Evolutionary conservation across 805 yeast genomes (phyloP), one percentile per base, ranked within the genome.

Genomic region (Lachancea sp.): DNA sequence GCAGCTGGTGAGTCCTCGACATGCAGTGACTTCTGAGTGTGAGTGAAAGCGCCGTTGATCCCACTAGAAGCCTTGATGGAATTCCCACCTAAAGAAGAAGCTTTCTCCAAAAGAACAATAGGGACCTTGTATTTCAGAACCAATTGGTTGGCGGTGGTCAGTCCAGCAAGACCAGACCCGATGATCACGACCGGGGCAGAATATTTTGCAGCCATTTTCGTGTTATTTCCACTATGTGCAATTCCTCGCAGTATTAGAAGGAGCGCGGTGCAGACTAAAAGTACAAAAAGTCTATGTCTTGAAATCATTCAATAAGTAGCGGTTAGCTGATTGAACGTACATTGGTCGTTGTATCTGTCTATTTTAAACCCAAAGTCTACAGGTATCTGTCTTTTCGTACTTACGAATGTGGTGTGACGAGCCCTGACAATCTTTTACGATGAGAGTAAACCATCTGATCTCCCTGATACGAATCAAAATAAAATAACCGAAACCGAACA

Each of bases 41-140:
- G 54, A 0, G 94, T 80, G 26, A 70, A 64, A 0, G 84, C 80
- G n/a, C 92, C 95, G 54, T 76, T 77, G 40, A 77, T 77, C 17
- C 83, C 83, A 18, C 78, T 72, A 3, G 80, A 74, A 0, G 83
- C 83, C 56, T 75, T 77, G 40, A 70, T 68, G 2, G 81, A 76
- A 47, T 77, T 77, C 5, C 82, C 81, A 22, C 83, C 83, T 24
- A 74, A 52, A 21, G 63, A 62, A 11, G 58, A 59, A 0, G 69
- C 59, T 48, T 77, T 77, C 40, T 77, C 83, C 2, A 77, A 40
- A 5, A 77, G 42, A 0, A 68, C 51, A 3, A 77, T 74, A 1
- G 72, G 67, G 17, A 63, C 45, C 11, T 70, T 68, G 18, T 57
- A 46, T 29, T 65, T 56, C 18, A 59, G 54, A 8, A 63, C 48